Conservation (phyloP, 2,329 filamentous ascomycete species). For the Setomelanomma holmii region DNA sequence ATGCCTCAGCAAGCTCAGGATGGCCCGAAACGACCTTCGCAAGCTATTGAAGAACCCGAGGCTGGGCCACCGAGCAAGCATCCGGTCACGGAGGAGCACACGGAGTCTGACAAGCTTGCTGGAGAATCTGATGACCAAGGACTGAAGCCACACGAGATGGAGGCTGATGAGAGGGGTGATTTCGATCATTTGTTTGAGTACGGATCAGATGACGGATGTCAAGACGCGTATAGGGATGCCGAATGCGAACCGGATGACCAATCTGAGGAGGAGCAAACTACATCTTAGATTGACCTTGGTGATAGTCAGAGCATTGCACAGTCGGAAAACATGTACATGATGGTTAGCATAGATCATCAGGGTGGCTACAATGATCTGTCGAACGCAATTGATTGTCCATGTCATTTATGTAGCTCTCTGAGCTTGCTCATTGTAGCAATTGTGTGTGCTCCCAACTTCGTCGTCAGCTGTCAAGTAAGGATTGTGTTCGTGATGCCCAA, state of each 20-base stretch:
- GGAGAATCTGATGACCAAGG: background rate
- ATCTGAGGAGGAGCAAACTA: background rate
- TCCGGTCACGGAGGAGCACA: background rate
- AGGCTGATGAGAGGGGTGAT: background rate
- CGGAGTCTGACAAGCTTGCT: background rate
- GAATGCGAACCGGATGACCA: background rate
- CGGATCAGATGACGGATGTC: background rate
- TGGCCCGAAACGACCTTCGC: background rate
- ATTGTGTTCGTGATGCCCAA: background rate
- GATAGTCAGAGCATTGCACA: too few relatives aligned
- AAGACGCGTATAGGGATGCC: background rate
- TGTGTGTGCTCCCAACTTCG: too few relatives aligned
- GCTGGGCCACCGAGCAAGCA: background rate
- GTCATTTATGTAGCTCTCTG: background rate
- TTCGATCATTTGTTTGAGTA: background rate
- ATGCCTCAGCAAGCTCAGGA: background rate
- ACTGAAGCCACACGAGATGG: background rate
- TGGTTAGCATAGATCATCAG: background rate
- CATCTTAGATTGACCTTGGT: background rate
- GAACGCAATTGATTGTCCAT: background rate
- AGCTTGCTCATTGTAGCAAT: too few relatives aligned
- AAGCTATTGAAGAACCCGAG: background rate
- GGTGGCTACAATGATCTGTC: background rate
- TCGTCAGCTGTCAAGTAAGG: background rate
- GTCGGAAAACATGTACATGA: too few relatives aligned